Evolutionary conservation across 225 moss, liverwort and hornwort species (phyloP).

Genomic region (Bryoerythrophyllum caledonicum): DNA sequence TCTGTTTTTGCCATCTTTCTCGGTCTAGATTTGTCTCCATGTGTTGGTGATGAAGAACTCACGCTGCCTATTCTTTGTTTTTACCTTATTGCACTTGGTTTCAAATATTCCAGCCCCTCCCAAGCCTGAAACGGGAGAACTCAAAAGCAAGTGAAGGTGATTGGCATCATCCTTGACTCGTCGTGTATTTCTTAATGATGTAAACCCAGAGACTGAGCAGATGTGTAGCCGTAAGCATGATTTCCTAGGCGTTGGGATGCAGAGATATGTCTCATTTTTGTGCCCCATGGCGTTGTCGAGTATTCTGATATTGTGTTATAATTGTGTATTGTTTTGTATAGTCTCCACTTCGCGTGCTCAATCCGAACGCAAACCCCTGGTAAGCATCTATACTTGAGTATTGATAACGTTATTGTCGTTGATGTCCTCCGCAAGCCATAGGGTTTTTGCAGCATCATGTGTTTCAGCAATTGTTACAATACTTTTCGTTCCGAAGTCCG

Average conservation of each 20-base stretch:
- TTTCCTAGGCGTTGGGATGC: not conserved
- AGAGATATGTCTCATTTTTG: not conserved
- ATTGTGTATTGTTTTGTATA: not conserved
- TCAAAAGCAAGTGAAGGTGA: conserved; percentile 1
- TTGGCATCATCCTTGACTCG: not conserved
- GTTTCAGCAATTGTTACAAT: not conserved
- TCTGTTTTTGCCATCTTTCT: not conserved
- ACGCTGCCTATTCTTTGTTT: not conserved
- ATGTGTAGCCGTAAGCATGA: not conserved
- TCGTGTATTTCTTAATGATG: not conserved
- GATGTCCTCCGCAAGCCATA: not conserved
- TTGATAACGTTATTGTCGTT: not conserved
- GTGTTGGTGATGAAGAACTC: not conserved
- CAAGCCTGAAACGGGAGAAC: not conserved
- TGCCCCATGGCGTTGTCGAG: not conserved
- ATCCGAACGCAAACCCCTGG: conserved; percentile 1
- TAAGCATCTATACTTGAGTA: not conserved
- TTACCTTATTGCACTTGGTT: not conserved
- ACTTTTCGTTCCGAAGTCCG: not conserved
- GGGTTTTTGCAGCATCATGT: not conserved
- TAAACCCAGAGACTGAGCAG: not conserved
- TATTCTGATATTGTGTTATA: too few relatives aligned
- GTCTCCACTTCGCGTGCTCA: not conserved
- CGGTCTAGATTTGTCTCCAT: not conserved
- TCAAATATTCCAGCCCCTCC: too few relatives aligned